Conservation (phyloP, 2,329 filamentous ascomycete genomes). For the Phialocephala subalpina region DNA sequence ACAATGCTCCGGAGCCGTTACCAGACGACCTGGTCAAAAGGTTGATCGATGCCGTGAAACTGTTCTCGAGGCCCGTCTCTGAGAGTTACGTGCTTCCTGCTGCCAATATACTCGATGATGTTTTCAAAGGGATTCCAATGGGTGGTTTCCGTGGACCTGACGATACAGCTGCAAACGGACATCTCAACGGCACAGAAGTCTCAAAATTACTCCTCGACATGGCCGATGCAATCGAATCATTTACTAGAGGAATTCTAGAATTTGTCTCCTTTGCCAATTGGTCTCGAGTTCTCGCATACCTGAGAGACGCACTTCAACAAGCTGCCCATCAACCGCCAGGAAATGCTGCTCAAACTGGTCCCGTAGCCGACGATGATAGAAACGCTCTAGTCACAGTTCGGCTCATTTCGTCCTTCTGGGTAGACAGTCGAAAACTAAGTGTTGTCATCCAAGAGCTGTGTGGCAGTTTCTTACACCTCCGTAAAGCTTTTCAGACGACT, state of each 20-base stretch:
- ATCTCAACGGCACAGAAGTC: constrained; percentile 38
- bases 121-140: constrained; percentile 27
- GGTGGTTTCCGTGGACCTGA: constrained; percentile 45
- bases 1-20: constrained; percentile 46
- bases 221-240: constrained; percentile 57
- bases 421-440: constrained; percentile 68
- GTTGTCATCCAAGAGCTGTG: constrained; percentile 71
- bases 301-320: constrained; percentile 52
- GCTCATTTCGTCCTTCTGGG: constrained; percentile 69
- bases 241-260: constrained; percentile 65
- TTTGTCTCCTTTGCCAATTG: constrained; percentile 72
- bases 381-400: constrained; percentile 62
- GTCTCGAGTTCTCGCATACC: constrained; percentile 65
- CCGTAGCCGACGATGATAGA: constrained; percentile 41
- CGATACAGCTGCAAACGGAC: constrained; percentile 37
- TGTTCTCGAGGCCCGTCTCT: constrained; percentile 65
- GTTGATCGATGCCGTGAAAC: constrained; percentile 62
- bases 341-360: constrained; percentile 34
- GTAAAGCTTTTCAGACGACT: constrained; percentile 69
- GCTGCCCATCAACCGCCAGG: constrained; percentile 39
- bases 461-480: constrained; percentile 71
- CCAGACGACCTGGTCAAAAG: constrained; percentile 60
- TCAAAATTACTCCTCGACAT: constrained; percentile 41
- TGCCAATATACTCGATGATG: constrained; percentile 64
- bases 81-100: constrained; percentile 65